These are phyloP conservation scores for Pythium dissimile DNA, from an alignment of 352 stramenopile species.

Conservation along the genomic window DNA sequence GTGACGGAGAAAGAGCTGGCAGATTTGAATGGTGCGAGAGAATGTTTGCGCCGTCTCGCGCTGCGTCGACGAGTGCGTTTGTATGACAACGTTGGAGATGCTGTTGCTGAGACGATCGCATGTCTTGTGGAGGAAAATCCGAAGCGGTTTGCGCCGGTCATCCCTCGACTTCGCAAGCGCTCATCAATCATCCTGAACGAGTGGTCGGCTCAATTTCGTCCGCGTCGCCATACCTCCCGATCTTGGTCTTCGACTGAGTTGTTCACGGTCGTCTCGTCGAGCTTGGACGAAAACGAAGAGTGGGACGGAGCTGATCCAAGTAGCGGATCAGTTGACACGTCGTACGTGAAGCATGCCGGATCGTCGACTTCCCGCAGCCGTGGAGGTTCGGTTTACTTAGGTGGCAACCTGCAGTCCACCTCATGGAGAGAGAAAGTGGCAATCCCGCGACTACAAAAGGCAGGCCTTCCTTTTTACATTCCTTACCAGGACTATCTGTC, in stretches of 20 bases:
- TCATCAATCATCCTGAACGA: constrained; percentile 76
- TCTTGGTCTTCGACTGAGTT: constrained; percentile 61
- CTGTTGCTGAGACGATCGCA: constrained; percentile 42
- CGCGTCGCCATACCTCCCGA: constrained; percentile 46
- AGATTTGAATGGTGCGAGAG: constrained; percentile 78
- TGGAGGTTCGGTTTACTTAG: constrained; percentile 65
- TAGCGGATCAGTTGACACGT: constrained; percentile 10
- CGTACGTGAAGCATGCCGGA: constrained; percentile 40
- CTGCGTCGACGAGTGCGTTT: constrained; percentile 40
- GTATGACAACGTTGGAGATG: constrained; percentile 45
- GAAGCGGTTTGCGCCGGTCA: constrained; percentile 34
- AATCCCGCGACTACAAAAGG: constrained; percentile 68
- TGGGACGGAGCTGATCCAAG: constrained; percentile 6
- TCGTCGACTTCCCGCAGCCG: constrained; percentile 44
- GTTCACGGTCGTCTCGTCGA: constrained; percentile 37
- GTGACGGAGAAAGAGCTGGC: constrained; percentile 63
- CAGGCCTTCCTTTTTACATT: constrained; percentile 71
- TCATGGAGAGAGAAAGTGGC: constrained; percentile 74
- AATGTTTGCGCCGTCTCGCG: constrained; percentile 72
- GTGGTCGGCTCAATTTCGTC: constrained; percentile 53
- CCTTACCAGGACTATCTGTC: constrained; percentile 70
- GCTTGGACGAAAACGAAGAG: constrained; percentile 28
- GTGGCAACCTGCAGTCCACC: constrained; percentile 66
- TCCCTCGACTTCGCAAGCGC: constrained; percentile 62
- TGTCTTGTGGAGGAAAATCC: constrained; percentile 52